Percentiles rank a stretch among this genome's conserved stretches.
Conservation (phyloP, 2,329 filamentous ascomycete genomes). For the Arthrobotrys conoides region DNA sequence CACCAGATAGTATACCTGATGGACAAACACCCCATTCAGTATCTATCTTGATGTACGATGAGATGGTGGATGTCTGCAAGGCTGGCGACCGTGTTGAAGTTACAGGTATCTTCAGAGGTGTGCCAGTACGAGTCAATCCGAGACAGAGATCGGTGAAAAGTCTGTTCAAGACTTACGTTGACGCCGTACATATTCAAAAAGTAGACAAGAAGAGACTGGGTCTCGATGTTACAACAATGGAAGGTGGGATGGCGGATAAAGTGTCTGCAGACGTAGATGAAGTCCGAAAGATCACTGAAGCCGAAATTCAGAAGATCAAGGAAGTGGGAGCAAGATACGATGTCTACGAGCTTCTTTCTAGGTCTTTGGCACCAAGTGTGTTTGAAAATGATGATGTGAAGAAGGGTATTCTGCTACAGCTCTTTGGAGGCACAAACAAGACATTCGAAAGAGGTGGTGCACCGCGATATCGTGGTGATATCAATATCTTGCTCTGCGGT, state of each 20-base stretch:
- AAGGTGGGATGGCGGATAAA: constrained; percentile 82
- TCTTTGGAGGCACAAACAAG: constrained; percentile 98
- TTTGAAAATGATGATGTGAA: constrained; percentile 99
- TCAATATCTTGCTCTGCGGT: constrained; percentile 96
- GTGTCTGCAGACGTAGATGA: constrained; percentile 82
- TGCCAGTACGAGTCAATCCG: constrained; percentile 92
- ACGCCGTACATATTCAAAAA: constrained; percentile 95
- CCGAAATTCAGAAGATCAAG: constrained; percentile 91
- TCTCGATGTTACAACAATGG: constrained; percentile 88
- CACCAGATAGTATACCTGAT: constrained; percentile 91
- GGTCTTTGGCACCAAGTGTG: constrained; percentile 92
- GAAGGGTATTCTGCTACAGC: constrained; percentile 95
- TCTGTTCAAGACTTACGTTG: constrained; percentile 97
- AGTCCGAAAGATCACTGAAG: constrained; percentile 83
- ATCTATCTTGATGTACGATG: constrained; percentile 95
- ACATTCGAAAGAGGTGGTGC: constrained; percentile 96
- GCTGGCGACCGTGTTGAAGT: constrained; percentile 96
- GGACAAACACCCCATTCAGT: constrained; percentile 98
- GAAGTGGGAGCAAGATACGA: constrained; percentile 83
- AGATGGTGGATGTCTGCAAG: constrained; percentile 97
- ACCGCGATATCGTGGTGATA: constrained; percentile 95
- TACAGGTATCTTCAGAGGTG: constrained; percentile 96
- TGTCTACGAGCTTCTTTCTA: constrained; percentile 90
- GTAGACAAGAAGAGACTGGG: constrained; percentile 95
- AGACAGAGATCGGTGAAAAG: constrained; percentile 92